A percentile compares a stretch with the other conserved stretches of the same genome.
These are phyloP conservation scores for Cercospora sp. DNA, from an alignment of 2,329 filamentous ascomycete genomes.

Conservation along the genomic window DNA sequence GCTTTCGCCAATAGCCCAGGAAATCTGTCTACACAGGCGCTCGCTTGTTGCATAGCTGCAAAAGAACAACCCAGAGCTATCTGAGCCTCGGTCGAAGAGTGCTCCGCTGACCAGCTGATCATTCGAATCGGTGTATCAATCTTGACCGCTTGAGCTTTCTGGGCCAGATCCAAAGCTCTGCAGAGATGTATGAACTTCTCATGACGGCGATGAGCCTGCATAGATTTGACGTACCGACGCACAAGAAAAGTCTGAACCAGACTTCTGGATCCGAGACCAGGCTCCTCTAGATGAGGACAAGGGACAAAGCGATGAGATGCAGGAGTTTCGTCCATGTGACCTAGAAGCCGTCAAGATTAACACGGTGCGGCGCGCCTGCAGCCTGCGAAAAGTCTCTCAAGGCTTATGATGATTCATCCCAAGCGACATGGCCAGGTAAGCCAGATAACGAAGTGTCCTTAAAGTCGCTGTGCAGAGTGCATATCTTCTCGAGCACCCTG, in stretches of 20 bases:
- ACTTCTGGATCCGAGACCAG: neutral
- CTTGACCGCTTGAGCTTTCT: neutral
- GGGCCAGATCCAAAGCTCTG: neutral
- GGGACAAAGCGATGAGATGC: neutral
- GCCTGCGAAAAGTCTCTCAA: neutral
- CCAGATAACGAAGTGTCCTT: neutral
- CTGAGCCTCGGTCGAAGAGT: neutral
- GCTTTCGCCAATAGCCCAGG: neutral
- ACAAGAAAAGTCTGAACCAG: neutral
- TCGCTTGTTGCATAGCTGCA: neutral
- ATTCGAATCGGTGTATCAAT: neutral
- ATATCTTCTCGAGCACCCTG: neutral
- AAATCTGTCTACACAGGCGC: neutral
- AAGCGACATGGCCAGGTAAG: neutral
- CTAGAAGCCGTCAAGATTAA: neutral
- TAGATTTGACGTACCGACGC: neutral
- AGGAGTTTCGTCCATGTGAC: neutral
- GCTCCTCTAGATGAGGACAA: neutral
- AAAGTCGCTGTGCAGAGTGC: neutral
- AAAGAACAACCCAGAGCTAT: neutral
- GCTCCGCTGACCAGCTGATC: neutral
- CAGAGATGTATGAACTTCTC: neutral
- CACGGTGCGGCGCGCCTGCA: neutral
- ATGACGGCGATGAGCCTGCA: neutral
- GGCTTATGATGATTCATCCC: neutral